Conservation (phyloP, 2,329 filamentous ascomycete species). For the Epichloe amarillans region DNA sequence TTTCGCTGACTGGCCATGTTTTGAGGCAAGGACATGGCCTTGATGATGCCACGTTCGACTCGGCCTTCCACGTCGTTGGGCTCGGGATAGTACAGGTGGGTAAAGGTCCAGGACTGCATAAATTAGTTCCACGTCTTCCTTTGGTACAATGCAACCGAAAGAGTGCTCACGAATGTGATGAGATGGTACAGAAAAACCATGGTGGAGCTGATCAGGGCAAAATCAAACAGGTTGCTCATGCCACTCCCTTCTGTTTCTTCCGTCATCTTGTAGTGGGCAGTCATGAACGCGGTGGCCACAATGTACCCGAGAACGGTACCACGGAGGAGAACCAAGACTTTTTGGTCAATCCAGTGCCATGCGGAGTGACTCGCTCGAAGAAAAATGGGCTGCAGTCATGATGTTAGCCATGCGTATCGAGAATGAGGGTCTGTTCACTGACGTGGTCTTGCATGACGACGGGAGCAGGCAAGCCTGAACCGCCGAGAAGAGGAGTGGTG, state of each 20-base stretch:
- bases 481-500: constrained; percentile 21
- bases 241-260: constrained; percentile 24
- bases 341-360: constrained; percentile 33
- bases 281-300: constrained; percentile 25
- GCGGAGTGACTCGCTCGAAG: constrained; percentile 38
- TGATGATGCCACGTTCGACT: constrained; percentile 24
- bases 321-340: constrained; percentile 30
- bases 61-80: constrained; percentile 22
- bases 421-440: background rate
- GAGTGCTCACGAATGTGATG: constrained; percentile 28
- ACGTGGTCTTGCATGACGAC: constrained; percentile 24
- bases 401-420: background rate
- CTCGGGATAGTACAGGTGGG: constrained; percentile 35
- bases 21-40: constrained; percentile 30
- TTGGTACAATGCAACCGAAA: background rate
- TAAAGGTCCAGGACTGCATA: constrained; percentile 35
- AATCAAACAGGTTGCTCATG: constrained; percentile 35
- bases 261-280: constrained; percentile 32
- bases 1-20: constrained; percentile 27
- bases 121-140: background rate
- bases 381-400: constrained; percentile 30
- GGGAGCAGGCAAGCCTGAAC: constrained; percentile 18
- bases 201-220: constrained; percentile 30
- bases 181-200: constrained; percentile 33
- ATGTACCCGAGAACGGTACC: constrained; percentile 30